Evolutionary conservation across 1,284 basidiomycete species (phyloP), one percentile per base, ranked within the genome.

Genomic region (Pseudozyma hubeiensis): DNA sequence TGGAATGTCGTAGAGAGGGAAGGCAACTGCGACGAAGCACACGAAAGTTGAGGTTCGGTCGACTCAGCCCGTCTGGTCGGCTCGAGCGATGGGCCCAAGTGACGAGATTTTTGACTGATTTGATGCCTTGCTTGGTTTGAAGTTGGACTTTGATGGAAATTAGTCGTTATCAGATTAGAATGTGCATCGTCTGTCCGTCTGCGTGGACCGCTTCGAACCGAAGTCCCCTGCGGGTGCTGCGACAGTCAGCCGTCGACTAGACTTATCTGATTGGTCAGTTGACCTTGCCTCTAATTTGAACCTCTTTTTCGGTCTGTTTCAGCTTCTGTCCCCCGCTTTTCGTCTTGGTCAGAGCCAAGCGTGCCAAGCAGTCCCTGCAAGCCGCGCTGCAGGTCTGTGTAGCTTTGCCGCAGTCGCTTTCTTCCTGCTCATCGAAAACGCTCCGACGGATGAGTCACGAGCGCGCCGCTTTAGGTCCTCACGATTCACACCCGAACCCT

Each of bases 121-220:
- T 31, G 34, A 53, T 60, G 64, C 57, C 52, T 31, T 3, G 14
- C 13, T 17, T n/a, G n/a, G 16, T 2, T 41, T n/a, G 40, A n/a
- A n/a, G 16, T 16, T 41, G 7, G 40, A n/a, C 7, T 19, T 7
- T 17, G 30, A 11, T 33, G 19, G 19, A 24, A 35, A 39, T 41
- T 56, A 24, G 41, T 60, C 35, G 50, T 67, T 67, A 67, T 67
- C 64, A 62, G 64, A 29, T 50, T 50, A 34, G 40, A 41, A 41
- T 41, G 24, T 24, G 24, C 24, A 7, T 5, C 17, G 31, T 13
- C 33, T 14, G 47, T 30, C n/a, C n/a, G 37, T 33, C 16, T 24
- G 13, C 35, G 35, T 35, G 19, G n/a, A 11, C 19, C 9, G n/a
- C 35, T 50, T 29, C 48, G 7, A 49, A 11, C 7, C 29, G 30